Evolutionary conservation across 2,329 filamentous ascomycete genomes (phyloP), one percentile per base, ranked within the genome.

Genomic region (Fonsecaea multimorphosa): DNA sequence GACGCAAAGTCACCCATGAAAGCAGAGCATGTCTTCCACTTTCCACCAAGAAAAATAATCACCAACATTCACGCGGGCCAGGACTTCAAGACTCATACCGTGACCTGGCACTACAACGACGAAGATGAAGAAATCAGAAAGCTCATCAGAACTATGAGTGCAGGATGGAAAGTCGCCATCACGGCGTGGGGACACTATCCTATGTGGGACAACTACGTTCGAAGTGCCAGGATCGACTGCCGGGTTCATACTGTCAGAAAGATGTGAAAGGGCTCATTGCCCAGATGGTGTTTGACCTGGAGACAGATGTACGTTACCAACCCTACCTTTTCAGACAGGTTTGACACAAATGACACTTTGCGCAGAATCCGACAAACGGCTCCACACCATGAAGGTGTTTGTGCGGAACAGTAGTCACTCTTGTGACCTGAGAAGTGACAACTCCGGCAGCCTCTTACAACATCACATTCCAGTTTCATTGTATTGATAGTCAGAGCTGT

Each of bases 1-100:
- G 52, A 54, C 5, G 46, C 51, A 16, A 24, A 49, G 22, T 12
- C 6, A 4, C 4, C 29, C 11, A 55, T 49, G 46, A 19, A 29
- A 34, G 11, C 14, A 12, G 44, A 24, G 31, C 11, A 1, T 12
- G 49, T 32, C 19, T n/a, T 61, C 34, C 19, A 51, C 5, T 40
- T 55, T 16, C 27, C 56, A 34, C 38, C 34, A 14, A 52, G 40
- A 53, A 32, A 36, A 29, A 67, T 69, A 49, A 64, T 67, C 32
- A 69, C 64, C 32, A 69, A 69, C 53, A 51, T 69, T 24, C 64
- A 69, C 34, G 67, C 67, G 32, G 58, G 58, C 19, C 58, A 54
- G 32, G 67, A 67, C 2, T 69, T 59, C 52, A 58, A 63, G 27
- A 66, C 52, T 36, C 67, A 67, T 57, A 51, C 61, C 22, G 59